Evolutionary conservation across 495 filamentous ascomycete genomes (phyloP).

Genomic region (Amorphotheca resinae): DNA sequence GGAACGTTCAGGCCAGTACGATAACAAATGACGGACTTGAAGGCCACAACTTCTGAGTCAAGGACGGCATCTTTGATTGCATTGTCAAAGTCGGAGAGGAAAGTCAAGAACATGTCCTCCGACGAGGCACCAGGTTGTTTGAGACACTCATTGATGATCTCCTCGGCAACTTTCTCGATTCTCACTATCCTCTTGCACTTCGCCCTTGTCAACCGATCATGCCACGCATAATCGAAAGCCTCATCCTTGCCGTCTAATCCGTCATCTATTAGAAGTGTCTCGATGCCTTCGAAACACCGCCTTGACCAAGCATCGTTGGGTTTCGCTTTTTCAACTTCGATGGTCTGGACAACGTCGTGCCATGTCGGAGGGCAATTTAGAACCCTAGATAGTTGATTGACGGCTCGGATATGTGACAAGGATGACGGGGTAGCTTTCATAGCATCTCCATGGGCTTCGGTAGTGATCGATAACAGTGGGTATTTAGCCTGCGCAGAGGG

Average conservation of each 20-base stretch:
- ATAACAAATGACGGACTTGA: slow-evolving; percentile 81
- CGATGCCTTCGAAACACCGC: slow-evolving; percentile 60
- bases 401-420: slow-evolving; percentile 58
- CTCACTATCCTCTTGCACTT: slow-evolving; percentile 68
- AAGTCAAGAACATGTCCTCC: slow-evolving; percentile 24
- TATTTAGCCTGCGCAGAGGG: slow-evolving; percentile 27
- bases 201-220: slow-evolving; percentile 49
- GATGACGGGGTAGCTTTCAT: slow-evolving; percentile 41
- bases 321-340: slow-evolving; percentile 40
- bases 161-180: slow-evolving; percentile 65
- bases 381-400: slow-evolving; percentile 51
- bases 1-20: slow-evolving; percentile 57
- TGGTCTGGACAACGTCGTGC: slow-evolving; percentile 49
- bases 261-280: slow-evolving; percentile 70
- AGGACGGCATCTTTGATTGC: slow-evolving; percentile 29
- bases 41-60: slow-evolving; percentile 62
- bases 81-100: slow-evolving; percentile 33
- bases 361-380: slow-evolving; percentile 47
- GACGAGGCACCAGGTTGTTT: slow-evolving; percentile 9
- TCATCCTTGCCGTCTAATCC: slow-evolving; percentile 45
- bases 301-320: slow-evolving; percentile 46
- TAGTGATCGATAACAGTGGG: slow-evolving; percentile 56
- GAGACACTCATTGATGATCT: slow-evolving; percentile 40
- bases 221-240: slow-evolving; percentile 53
- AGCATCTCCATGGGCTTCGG: slow-evolving; percentile 61